Evolutionary conservation across 2,329 filamentous ascomycete genomes (phyloP), one percentile per base, ranked within the genome.

Genomic region (Ceratocystis ficicola): DNA sequence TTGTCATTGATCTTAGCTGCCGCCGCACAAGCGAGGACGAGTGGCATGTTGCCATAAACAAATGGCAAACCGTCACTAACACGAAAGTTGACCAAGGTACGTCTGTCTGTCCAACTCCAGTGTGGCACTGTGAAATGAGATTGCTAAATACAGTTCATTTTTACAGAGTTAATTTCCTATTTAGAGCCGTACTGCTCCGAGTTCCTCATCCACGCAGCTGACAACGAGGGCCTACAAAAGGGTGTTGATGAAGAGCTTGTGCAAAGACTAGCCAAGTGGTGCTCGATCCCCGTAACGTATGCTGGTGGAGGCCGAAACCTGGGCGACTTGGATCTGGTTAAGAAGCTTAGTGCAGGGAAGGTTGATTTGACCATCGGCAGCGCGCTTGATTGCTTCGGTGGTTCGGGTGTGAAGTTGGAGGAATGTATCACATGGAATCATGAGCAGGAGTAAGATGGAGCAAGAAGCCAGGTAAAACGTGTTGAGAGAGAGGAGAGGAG

Each of bases 1-100:
- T 99, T 62, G 93, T 99, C 70, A 92, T 99, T 73, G 94, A 99
- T 73, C 82, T 99, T 28, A 96, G 91, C 76, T 99, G 94, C 74
- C 85, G 94, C 63, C 81, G 86, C 67, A 86, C 86, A 68, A 88
- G 81, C 46, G 78, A 80, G 2, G 80, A 86, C 66, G 86, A 79
- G 48, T 99, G 94, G 94, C 91, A 89, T 72, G 94, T 99, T n/a
- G 93, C 94, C 65, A 99, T 95, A 87, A 90, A 99, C 76, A 95
- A 95, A 75, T 99, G 94, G 94, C 94, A 97, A 80, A 96, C 90
- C 1, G 87, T 97, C 66, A 97, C 94, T 1, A 90, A 96, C 72
- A 95, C 96, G 86, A 90, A 96, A 74, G 85, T 99, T 69, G 93
- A 87, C 69, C 80, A 89, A 80, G 89, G 93, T 92, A 77, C 69